Conservation (phyloP, 257 asterid genomes). For the Fraxinus pennsylvanica region DNA sequence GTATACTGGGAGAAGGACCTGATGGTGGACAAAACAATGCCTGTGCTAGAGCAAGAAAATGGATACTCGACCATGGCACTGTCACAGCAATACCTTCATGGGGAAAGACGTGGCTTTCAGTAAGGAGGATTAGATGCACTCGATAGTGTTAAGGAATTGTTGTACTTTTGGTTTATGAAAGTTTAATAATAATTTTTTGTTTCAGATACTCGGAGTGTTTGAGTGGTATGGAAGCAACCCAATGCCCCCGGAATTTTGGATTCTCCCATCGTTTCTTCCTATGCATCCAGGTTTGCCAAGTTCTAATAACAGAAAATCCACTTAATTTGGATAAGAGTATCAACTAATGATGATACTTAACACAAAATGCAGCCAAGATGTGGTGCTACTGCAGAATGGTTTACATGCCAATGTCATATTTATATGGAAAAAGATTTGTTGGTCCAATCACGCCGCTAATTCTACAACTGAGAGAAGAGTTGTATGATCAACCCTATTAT, state of each 20-base stretch:
- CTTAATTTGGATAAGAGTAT: too few relatives aligned
- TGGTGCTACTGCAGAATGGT: slow-evolving; percentile 50
- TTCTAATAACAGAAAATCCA: too few relatives aligned
- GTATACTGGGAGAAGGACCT: slow-evolving; percentile 43
- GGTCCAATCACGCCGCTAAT: slow-evolving; percentile 68
- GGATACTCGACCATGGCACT: slow-evolving; percentile 55
- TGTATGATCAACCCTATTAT: slow-evolving; percentile 57
- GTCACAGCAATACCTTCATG: slow-evolving; percentile 43
- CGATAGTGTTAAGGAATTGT: too few relatives aligned
- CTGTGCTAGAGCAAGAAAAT: slow-evolving; percentile 34
- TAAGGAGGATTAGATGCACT: neutral
- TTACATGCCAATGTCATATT: slow-evolving; percentile 66
- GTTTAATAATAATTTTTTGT: neutral
- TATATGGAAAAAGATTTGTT: slow-evolving; percentile 59
- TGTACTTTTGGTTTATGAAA: too few relatives aligned
- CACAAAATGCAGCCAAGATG: slow-evolving; percentile 42
- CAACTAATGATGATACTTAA: neutral
- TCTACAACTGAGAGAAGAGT: slow-evolving; percentile 56
- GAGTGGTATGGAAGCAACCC: slow-evolving; percentile 65
- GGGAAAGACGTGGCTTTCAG: slow-evolving; percentile 53
- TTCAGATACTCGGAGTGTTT: slow-evolving; percentile 49
- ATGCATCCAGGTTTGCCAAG: slow-evolving; percentile 47
- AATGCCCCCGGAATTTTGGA: slow-evolving; percentile 60
- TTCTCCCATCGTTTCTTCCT: slow-evolving; percentile 42
- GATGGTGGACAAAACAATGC: slow-evolving; percentile 32